These are phyloP conservation scores for Cenococcum geophilum DNA, from an alignment of 495 filamentous ascomycete species.

Conservation along the genomic window DNA sequence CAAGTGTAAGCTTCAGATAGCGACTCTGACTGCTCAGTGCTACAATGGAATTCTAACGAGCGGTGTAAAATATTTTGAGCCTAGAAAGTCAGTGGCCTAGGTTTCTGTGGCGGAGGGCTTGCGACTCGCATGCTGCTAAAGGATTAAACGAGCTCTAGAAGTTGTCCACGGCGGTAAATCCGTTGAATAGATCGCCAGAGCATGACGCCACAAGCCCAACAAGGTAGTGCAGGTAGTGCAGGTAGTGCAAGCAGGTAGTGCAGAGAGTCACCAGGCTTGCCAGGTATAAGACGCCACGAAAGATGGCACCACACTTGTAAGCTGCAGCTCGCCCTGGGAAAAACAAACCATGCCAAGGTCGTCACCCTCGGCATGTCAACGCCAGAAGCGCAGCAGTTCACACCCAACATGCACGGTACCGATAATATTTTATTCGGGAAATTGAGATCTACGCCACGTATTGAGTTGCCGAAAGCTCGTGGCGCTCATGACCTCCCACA, in stretches of 20 bases:
- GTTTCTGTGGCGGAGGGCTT: constrained; percentile 18
- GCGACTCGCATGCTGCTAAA: constrained; percentile 10
- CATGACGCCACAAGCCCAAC: constrained; percentile 19
- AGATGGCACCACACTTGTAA: no score
- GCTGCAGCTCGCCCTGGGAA: no score
- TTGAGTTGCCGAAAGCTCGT: constrained; percentile 19
- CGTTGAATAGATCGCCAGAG: constrained; percentile 20
- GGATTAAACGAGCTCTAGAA: constrained; percentile 6
- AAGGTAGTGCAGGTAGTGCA: constrained; percentile 4
- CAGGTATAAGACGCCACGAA: no score
- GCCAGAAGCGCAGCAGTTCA: background rate
- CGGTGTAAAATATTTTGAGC: background rate
- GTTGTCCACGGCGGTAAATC: constrained; percentile 10
- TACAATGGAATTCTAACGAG: background rate
- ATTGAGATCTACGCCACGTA: constrained; percentile 12
- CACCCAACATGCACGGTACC: background rate
- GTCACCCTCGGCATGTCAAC: background rate
- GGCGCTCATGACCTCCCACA: constrained; percentile 19
- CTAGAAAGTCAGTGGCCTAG: background rate
- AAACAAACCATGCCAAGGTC: background rate
- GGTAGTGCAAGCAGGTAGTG: no score
- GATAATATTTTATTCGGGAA: background rate
- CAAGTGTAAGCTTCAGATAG: background rate
- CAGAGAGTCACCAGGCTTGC: no score
- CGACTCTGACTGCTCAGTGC: background rate